phyloP scores from a whole-genome alignment of 2,329 filamentous ascomycete genomes.

The Fusarium sp. region DNA sequence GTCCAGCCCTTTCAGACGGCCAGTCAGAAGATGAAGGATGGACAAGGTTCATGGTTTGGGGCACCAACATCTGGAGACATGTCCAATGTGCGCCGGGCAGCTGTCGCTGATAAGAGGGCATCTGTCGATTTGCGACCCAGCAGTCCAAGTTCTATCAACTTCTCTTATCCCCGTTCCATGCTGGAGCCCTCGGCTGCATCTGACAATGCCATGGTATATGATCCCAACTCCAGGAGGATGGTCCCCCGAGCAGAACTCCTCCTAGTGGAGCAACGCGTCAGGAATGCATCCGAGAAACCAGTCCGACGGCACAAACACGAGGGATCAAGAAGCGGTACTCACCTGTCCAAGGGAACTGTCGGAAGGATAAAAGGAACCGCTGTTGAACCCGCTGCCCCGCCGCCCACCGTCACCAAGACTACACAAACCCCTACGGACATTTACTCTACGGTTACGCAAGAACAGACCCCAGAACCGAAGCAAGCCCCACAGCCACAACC shows the following conservation, averaged over 20 bases:
- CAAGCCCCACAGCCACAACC: neutral
- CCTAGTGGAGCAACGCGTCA: slow-evolving; percentile 56
- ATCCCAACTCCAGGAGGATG: slow-evolving; percentile 75
- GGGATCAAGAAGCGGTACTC: slow-evolving; percentile 56
- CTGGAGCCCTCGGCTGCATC: slow-evolving; percentile 51
- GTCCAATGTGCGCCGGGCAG: slow-evolving; percentile 58
- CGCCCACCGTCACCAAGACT: slow-evolving; percentile 43
- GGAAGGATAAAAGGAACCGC: slow-evolving; percentile 62
- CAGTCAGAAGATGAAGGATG: slow-evolving; percentile 62
- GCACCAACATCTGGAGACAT: slow-evolving; percentile 57
- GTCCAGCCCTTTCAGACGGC: slow-evolving; percentile 64
- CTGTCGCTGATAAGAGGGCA: slow-evolving; percentile 49
- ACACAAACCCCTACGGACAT: slow-evolving; percentile 1
- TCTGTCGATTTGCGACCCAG: slow-evolving; percentile 53
- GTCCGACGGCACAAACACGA: slow-evolving; percentile 56
- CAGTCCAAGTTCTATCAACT: slow-evolving; percentile 67
- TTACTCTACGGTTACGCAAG: slow-evolving; percentile 1
- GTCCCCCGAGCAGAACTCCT: slow-evolving; percentile 60
- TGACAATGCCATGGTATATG: slow-evolving; percentile 67
- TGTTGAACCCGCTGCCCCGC: slow-evolving; percentile 48
- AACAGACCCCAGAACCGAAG: slow-evolving; percentile 1
- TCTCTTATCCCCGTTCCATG: slow-evolving; percentile 66
- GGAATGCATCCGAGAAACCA: slow-evolving; percentile 54
- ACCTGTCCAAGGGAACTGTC: slow-evolving; percentile 65
- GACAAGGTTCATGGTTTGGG: slow-evolving; percentile 63